A percentile compares a stretch with the other conserved stretches of the same genome.
phyloP scores from a whole-genome alignment of 2,329 filamentous ascomycete genomes.

The Leptographium galeiforme region DNA sequence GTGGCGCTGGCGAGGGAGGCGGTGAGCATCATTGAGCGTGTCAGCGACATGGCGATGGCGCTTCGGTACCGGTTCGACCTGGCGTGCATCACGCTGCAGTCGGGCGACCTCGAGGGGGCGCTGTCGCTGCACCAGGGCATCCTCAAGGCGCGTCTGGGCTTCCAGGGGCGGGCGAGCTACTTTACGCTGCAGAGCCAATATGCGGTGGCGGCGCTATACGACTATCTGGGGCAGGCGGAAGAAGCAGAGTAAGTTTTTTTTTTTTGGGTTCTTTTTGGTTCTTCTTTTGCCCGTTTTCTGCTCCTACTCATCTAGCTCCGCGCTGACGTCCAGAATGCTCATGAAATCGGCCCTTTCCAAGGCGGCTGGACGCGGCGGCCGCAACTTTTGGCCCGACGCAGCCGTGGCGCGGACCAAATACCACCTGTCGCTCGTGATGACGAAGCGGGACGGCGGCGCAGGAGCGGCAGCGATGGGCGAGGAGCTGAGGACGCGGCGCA shows the following conservation, averaged over 20 bases:
- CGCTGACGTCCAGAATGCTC: neutral
- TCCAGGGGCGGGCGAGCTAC: constrained; percentile 10
- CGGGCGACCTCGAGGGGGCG: constrained; percentile 2
- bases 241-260: constrained; percentile 7
- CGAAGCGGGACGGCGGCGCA: neutral
- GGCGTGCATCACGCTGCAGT: constrained; percentile 10
- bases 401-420: constrained; percentile 10
- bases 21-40: constrained; percentile 3
- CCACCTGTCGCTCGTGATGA: constrained; percentile 9
- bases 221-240: constrained; percentile 7
- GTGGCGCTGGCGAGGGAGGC: constrained; percentile 2
- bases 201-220: constrained; percentile 8
- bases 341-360: constrained; percentile 6
- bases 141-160: constrained; percentile 9
- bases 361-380: constrained; percentile 4
- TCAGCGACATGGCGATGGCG: constrained; percentile 8
- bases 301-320: no score
- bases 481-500: neutral
- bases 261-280: neutral
- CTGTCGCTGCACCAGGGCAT: constrained; percentile 8
- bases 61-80: constrained; percentile 10
- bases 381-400: constrained; percentile 10
- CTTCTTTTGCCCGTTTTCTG: neutral
- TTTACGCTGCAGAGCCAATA: constrained; percentile 12
- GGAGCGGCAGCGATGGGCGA: neutral